phyloP scores from a whole-genome alignment of 371 early-diverging fungal genomes.

The Fennellomyces sp. region DNA sequence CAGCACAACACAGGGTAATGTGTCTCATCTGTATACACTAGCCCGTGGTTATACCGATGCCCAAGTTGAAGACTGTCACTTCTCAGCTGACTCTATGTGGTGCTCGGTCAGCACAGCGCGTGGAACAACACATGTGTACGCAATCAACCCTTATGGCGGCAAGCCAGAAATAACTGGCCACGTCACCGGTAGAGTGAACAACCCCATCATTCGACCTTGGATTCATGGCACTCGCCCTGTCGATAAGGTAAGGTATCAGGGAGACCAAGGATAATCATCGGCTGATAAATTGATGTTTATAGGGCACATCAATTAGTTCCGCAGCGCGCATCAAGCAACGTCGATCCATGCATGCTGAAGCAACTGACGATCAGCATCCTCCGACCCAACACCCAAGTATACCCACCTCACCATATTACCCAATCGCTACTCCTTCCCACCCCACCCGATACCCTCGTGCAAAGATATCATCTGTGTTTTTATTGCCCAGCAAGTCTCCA shows the following conservation, averaged over 20 bases:
- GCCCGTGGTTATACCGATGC: conserved; percentile 82
- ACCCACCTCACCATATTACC: conserved; percentile 13
- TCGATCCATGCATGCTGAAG: conserved; percentile 38
- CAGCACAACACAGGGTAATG: conserved; percentile 29
- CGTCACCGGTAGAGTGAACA: conserved; percentile 46
- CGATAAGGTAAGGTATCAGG: background rate
- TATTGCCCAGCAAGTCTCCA: conserved; percentile 30
- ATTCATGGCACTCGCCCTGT: background rate
- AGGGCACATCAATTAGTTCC: conserved; percentile 35
- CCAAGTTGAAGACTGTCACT: conserved; percentile 71
- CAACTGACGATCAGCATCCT: conserved; percentile 5
- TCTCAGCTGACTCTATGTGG: conserved; percentile 79
- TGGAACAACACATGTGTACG: conserved; percentile 81
- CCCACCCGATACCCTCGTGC: conserved; percentile 19
- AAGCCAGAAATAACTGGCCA: conserved; percentile 68
- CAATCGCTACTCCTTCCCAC: background rate
- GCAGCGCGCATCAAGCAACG: conserved; percentile 62
- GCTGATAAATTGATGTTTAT: background rate
- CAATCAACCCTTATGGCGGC: conserved; percentile 74
- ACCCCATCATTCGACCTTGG: conserved; percentile 26
- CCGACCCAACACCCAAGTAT: conserved; percentile 8
- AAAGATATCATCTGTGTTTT: conserved; percentile 40
- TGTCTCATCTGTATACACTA: conserved; percentile 69
- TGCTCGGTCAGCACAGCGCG: conserved; percentile 75
- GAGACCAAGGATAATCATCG: no score